Evolutionary conservation across 2,329 filamentous ascomycete species (phyloP).

Genomic region (Truncatella angustata): DNA sequence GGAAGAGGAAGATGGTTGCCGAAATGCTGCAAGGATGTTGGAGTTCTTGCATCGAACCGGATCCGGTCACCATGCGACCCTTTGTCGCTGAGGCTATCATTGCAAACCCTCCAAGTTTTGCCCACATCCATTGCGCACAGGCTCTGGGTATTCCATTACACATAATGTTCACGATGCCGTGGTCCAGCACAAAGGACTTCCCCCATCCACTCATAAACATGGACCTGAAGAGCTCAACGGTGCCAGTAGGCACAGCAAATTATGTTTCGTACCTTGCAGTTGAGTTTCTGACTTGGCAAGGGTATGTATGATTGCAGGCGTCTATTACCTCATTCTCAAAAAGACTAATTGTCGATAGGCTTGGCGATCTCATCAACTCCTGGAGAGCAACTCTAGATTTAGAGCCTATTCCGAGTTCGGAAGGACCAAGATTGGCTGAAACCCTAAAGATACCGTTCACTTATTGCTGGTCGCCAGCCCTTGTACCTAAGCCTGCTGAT

Average conservation of each 20-base stretch:
- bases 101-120: constrained; percentile 76
- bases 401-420: constrained; percentile 71
- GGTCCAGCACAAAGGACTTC: constrained; percentile 77
- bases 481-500: constrained; percentile 77
- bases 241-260: too few relatives aligned
- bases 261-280: constrained; percentile 77
- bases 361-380: constrained; percentile 82
- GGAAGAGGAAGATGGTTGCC: constrained; percentile 55
- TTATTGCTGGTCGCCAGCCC: constrained; percentile 82
- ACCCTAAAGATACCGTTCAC: constrained; percentile 76
- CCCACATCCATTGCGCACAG: constrained; percentile 72
- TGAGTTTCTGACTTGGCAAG: constrained; percentile 88
- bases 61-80: constrained; percentile 44
- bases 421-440: constrained; percentile 73
- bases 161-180: constrained; percentile 95
- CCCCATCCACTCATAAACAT: constrained; percentile 74
- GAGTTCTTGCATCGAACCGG: constrained; percentile 77
- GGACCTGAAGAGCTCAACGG: constrained; percentile 46
- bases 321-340: too few relatives aligned
- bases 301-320: too few relatives aligned
- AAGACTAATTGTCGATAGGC: too few relatives aligned
- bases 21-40: constrained; percentile 81
- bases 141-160: constrained; percentile 73
- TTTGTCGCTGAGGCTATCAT: constrained; percentile 85
- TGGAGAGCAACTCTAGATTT: constrained; percentile 73